Base-by-base conservation (phyloP, 139 green algal genomes). In the Chlorella sp. region DNA sequence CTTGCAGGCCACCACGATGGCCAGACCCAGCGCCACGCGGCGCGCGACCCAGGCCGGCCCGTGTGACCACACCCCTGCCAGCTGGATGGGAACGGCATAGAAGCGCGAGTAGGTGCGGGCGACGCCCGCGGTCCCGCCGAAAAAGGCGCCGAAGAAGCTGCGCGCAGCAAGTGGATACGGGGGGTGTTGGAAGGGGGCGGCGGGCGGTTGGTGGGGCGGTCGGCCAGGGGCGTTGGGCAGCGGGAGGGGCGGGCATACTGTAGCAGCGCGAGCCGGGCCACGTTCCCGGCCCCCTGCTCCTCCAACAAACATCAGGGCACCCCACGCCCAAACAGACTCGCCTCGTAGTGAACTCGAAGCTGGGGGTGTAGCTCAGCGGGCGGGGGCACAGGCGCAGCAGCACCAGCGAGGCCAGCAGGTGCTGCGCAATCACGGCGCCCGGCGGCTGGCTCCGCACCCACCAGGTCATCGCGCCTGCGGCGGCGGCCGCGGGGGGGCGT, bases 371-470 rank as follows among this genome's bases (percentile, higher is more conserved):
- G 25, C 45, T 35, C 66, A 81, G 27, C 5, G 84, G 84, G 23
- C 73, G 79, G 9, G 84, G 84, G 58, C 88, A 78, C 48, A 89
- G 77, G 33, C 84, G 62, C 60, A 89, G 71, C 21, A 85, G 46
- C n/a, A 88, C 38, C 25, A 80, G 35, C 7, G 67, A 85, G 8
- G 42, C 58, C 31, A 88, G 43, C 4, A 53, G 53, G 11, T 60
- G 45, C 35, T 67, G 60, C 40, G n/a, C n/a, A n/a, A n/a, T n/a
- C n/a, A 51, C 29, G 31, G 60, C 56, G 1, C 56, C 58, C 19
- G 8, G 17, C 0, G 71, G 71, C 12, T 58, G 56, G 19, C 40
- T 41, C 41, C 59, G 33, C 29, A 77, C 11, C 56, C 71, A 69
- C 3, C 56, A 25, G 3, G 42, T 5, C 56, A 77, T 21, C 38